Conservation (phyloP, 2,329 filamentous ascomycete species). For the Bipolaris sorokiniana region DNA sequence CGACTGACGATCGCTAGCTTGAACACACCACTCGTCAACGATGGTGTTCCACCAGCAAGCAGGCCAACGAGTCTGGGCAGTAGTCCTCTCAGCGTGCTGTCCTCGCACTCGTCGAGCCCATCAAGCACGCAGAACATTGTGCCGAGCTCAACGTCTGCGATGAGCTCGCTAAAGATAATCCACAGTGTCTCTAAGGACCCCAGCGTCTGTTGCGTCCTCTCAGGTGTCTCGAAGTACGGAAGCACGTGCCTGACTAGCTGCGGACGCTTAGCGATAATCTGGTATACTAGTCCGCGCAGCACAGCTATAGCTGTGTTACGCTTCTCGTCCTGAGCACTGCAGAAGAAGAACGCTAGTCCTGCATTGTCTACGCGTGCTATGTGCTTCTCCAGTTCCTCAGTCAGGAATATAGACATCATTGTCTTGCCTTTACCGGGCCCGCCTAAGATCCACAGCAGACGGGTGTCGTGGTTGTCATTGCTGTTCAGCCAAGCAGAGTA, state of each 20-base stretch:
- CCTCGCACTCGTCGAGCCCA: slow-evolving; percentile 19
- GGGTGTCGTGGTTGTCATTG: background rate
- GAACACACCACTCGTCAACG: background rate
- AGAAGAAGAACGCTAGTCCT: slow-evolving; percentile 32
- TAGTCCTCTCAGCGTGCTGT: background rate
- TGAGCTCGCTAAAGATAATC: slow-evolving; percentile 24
- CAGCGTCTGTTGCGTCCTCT: slow-evolving; percentile 15
- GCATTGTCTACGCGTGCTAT: background rate
- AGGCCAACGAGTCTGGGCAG: background rate
- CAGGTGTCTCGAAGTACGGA: slow-evolving; percentile 15
- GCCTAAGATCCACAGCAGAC: slow-evolving; percentile 35
- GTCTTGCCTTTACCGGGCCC: slow-evolving; percentile 42
- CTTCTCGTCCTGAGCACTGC: slow-evolving; percentile 30
- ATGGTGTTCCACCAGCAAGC: background rate
- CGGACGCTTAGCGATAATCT: slow-evolving; percentile 25
- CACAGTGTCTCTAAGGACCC: slow-evolving; percentile 25
- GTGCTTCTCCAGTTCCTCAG: slow-evolving; percentile 26
- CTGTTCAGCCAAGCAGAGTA: slow-evolving; percentile 22
- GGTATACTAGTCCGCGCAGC: slow-evolving; percentile 33
- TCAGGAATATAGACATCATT: slow-evolving; percentile 39
- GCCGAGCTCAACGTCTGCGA: slow-evolving; percentile 15
- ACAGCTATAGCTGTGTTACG: slow-evolving; percentile 34
- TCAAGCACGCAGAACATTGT: slow-evolving; percentile 36
- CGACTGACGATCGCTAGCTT: background rate
- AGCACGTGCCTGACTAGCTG: slow-evolving; percentile 21